A percentile compares a stretch with the other conserved stretches of the same genome.
Conservation (phyloP, 257 asterid genomes). For the Thymus quinquecostatus region DNA sequence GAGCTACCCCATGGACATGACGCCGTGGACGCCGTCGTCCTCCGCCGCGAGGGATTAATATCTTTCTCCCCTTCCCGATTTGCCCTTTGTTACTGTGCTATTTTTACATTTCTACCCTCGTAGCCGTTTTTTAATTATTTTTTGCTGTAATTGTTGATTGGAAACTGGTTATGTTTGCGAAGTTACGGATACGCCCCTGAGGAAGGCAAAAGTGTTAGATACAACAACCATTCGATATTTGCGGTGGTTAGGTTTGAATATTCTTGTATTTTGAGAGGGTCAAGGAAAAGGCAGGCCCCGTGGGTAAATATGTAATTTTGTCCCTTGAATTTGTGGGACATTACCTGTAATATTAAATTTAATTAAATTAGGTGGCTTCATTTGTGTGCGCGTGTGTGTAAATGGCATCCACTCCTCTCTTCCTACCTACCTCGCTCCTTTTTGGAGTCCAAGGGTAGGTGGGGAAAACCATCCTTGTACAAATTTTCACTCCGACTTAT, state of each 20-base stretch:
- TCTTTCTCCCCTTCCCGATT: background rate
- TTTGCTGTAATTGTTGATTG: slow-evolving; percentile 25
- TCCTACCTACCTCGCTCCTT: slow-evolving; percentile 24
- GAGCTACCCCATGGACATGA: slow-evolving; percentile 99
- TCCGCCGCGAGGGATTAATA: slow-evolving; percentile 37
- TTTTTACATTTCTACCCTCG: background rate
- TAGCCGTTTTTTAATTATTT: background rate
- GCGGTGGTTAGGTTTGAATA: slow-evolving; percentile 33
- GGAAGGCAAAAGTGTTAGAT: slow-evolving; percentile 20
- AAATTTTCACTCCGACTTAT: background rate
- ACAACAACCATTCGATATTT: slow-evolving; percentile 31
- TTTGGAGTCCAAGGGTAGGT: slow-evolving; percentile 26
- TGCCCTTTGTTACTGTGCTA: background rate
- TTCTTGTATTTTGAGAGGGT: background rate
- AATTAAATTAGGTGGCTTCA: slow-evolving; percentile 4
- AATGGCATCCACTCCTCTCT: background rate
- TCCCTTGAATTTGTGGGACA: slow-evolving; percentile 34
- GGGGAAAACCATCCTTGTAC: background rate
- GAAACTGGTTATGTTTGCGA: slow-evolving; percentile 22
- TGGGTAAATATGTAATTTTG: slow-evolving; percentile 38
- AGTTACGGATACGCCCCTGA: slow-evolving; percentile 20
- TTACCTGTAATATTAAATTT: slow-evolving; percentile 30
- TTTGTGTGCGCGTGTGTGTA: background rate
- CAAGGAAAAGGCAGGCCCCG: background rate
- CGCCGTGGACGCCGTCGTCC: slow-evolving; percentile 88